Evolutionary conservation across 2,329 filamentous ascomycete species (phyloP).

Genomic region (Alternaria sp.): DNA sequence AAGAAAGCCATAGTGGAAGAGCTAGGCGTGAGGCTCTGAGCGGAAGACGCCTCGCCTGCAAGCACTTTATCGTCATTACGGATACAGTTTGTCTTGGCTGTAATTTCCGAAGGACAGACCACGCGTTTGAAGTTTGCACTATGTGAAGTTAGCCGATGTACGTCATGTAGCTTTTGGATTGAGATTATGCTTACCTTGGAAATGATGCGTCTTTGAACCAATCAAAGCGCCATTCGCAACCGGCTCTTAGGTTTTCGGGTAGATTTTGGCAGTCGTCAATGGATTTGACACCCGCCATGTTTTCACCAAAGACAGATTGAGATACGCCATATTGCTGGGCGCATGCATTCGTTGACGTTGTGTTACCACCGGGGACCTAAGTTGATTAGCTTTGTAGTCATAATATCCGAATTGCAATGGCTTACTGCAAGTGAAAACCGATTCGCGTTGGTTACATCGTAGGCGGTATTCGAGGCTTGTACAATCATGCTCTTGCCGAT

Average conservation of each 20-base stretch:
- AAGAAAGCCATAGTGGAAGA: conserved; percentile 22
- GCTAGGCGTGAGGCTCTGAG: conserved; percentile 24
- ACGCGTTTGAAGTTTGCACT: conserved; percentile 51
- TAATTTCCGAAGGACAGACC: conserved; percentile 45
- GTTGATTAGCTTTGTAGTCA: conserved; percentile 18
- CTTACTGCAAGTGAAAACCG: conserved; percentile 50
- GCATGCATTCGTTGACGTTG: conserved; percentile 45
- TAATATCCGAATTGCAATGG: background rate
- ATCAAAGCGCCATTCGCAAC: conserved; percentile 48
- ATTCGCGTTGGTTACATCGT: conserved; percentile 45
- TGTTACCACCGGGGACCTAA: conserved; percentile 50
- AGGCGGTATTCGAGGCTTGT: conserved; percentile 69
- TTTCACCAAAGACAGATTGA: conserved; percentile 46
- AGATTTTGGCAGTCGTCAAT: conserved; percentile 47
- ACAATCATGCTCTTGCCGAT: conserved; percentile 70
- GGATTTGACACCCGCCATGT: conserved; percentile 37
- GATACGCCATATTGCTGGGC: conserved; percentile 44
- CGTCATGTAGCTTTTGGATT: conserved; percentile 8
- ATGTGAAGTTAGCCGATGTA: conserved; percentile 32
- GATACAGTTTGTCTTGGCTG: conserved; percentile 44
- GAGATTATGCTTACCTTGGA: conserved; percentile 39
- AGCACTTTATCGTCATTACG: conserved; percentile 45
- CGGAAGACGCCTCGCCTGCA: conserved; percentile 24
- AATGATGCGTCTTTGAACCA: conserved; percentile 47
- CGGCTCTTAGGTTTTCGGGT: conserved; percentile 37